Evolutionary conservation across 148 eudicot genomes (phyloP).

Genomic region (Oxyria digyna): DNA sequence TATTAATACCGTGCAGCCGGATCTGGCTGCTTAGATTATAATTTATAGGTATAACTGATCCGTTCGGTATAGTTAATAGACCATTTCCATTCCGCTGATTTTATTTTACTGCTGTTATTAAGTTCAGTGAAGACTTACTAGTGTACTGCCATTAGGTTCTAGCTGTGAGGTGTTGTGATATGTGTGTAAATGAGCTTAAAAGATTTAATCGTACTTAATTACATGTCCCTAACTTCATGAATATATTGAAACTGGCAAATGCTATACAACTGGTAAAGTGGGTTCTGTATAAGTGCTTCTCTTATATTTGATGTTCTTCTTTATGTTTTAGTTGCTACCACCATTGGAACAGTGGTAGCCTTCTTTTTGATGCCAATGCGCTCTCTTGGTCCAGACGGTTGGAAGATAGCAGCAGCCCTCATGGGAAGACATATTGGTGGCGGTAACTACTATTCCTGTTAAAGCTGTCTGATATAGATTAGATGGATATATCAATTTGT

Average conservation of each 20-base stretch:
- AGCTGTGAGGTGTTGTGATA: neutral
- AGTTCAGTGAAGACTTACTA: too few species aligned
- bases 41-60: neutral
- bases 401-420: conserved; percentile 97
- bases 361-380: conserved; percentile 76
- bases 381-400: conserved; percentile 71
- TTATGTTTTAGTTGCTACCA: conserved; percentile 56
- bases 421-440: conserved; percentile 99
- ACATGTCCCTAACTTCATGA: neutral
- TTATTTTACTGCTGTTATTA: too few species aligned
- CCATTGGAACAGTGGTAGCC: conserved; percentile 71
- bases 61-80: neutral
- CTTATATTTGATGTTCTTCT: conserved; percentile 1
- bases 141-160: too few species aligned
- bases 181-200: neutral
- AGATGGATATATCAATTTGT: neutral
- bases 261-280: neutral
- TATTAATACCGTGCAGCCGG: neutral
- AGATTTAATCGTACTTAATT: neutral
- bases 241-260: neutral
- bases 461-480: neutral
- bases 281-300: neutral
- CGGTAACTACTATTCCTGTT: conserved; percentile 39
- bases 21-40: neutral
- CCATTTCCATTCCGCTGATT: neutral